These are phyloP conservation scores for Spergularia bocconei DNA, from an alignment of 148 eudicot genomes.

Conservation along the genomic window DNA sequence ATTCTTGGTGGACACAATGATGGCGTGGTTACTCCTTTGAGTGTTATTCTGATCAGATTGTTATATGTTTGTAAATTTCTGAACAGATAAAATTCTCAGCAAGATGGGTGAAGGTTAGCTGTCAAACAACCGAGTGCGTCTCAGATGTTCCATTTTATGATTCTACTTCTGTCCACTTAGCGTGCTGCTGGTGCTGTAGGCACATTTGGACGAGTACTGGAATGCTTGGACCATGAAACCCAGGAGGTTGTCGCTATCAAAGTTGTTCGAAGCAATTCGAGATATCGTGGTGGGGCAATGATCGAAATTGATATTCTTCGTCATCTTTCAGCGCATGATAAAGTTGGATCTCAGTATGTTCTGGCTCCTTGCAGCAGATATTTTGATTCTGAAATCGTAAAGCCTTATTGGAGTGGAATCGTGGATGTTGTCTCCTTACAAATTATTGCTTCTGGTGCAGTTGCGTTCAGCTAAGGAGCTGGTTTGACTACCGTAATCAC, in stretches of 20 bases:
- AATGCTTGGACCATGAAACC: conserved; percentile 70
- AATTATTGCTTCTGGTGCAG: conserved; percentile 44
- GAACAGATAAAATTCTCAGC: conserved; percentile 72
- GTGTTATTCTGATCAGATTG: not conserved
- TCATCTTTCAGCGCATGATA: conserved; percentile 60
- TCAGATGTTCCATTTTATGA: conserved; percentile 57
- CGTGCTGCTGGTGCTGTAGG: conserved; percentile 75
- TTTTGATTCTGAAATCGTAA: conserved; percentile 6
- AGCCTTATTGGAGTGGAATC: conserved; percentile 11
- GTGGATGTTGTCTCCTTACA: conserved; percentile 26
- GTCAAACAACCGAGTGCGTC: conserved; percentile 50
- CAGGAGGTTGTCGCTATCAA: conserved; percentile 80
- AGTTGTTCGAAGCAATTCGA: conserved; percentile 70
- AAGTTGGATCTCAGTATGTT: conserved; percentile 56
- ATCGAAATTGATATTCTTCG: conserved; percentile 78
- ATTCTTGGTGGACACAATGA: conserved; percentile 3
- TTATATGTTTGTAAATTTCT: conserved; percentile 21
- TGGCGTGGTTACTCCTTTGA: not conserved
- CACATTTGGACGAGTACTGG: conserved; percentile 90
- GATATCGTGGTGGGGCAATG: conserved; percentile 90
- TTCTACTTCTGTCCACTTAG: conserved; percentile 56
- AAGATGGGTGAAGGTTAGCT: conserved; percentile 98
- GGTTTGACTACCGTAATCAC: conserved; percentile 94
- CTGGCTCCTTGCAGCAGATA: conserved; percentile 1
- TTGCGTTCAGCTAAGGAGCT: conserved; percentile 67